Percentiles rank a stretch among this genome's conserved stretches.
Evolutionary conservation across 2,329 filamentous ascomycete genomes (phyloP).

Genomic region (Basipetospora chlamydospora): DNA sequence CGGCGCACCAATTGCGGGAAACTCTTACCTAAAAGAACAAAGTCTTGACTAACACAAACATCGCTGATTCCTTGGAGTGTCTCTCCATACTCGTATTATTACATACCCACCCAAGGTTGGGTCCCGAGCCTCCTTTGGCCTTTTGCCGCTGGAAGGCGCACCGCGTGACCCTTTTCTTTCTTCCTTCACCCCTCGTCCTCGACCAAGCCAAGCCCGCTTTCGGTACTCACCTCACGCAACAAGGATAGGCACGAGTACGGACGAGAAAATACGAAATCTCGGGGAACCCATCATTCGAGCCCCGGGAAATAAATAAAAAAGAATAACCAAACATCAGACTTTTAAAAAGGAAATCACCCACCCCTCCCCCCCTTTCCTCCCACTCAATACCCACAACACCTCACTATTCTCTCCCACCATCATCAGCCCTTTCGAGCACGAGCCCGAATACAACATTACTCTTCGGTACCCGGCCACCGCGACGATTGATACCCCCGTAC

Average conservation of each 20-base stretch:
- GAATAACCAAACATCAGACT: too few relatives aligned
- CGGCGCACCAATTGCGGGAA: slow-evolving; percentile 5
- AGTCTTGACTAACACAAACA: slow-evolving; percentile 32
- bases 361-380: background rate
- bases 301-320: background rate
- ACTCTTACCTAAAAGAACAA: slow-evolving; percentile 30
- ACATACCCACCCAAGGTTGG: too few relatives aligned
- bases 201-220: background rate
- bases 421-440: too few relatives aligned
- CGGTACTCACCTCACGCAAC: background rate
- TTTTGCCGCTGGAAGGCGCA: slow-evolving; percentile 1
- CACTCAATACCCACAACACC: background rate
- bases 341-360: too few relatives aligned
- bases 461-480: too few relatives aligned
- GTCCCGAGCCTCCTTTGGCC: too few relatives aligned
- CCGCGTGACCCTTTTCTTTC: slow-evolving; percentile 4
- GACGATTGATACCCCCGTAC: too few relatives aligned
- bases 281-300: background rate
- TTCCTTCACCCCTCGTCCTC: background rate
- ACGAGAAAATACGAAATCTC: too few relatives aligned
- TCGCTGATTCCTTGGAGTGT: slow-evolving; percentile 5
- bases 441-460: too few relatives aligned
- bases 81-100: background rate
- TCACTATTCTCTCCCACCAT: too few relatives aligned
- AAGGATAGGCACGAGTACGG: too few relatives aligned